Evolutionary conservation across 2,329 filamentous ascomycete genomes (phyloP), one percentile per base, ranked within the genome.

Genomic region (Colletotrichum costaricense): DNA sequence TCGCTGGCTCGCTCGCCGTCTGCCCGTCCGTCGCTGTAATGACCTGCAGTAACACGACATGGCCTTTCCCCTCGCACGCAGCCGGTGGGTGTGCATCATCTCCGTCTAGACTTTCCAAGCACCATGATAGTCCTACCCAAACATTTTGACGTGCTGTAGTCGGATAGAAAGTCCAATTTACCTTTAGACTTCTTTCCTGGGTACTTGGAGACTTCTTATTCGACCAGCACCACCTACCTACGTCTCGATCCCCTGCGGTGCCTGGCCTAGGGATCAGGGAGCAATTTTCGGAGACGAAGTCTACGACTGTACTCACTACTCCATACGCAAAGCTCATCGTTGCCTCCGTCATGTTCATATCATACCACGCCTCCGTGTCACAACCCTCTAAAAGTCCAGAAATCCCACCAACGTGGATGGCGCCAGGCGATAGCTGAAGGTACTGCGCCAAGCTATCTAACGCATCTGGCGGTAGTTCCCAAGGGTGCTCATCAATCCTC

Each of bases 401-500:
- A 42, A 63, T 63, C 52, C 68, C 72, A 68, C 38, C 57, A 72
- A 59, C 69, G 38, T 64, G 69, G 72, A 58, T 35, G 38, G 54
- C 57, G 63, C 69, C 63, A 60, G 19, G 42, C 63, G 63, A 63
- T 55, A 63, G 54, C 38, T 11, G 3, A n/a, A 49, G 42, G 46
- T 38, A 55, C 24, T 56, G 26, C 63, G 72, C 72, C 72, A 74
- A 74, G 72, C 42, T 63, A 69, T 55, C 60, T 71, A 35, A 71
- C 71, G 56, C 67, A n/a, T 67, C 62, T 16, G 46, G 55, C 33
- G 67, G 56, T 22, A 16, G 38, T n/a, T n/a, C 26, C 49, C 35
- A 55, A 30, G 22, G 33, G 35, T 58, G 30, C 30, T 49, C 68
- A 59, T 70, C 68, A 59, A 59, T 26, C 65, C 59, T 12, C 54